Base-by-base conservation (phyloP, 768 basidiomycete genomes). In the Albatrellus ellisii region DNA sequence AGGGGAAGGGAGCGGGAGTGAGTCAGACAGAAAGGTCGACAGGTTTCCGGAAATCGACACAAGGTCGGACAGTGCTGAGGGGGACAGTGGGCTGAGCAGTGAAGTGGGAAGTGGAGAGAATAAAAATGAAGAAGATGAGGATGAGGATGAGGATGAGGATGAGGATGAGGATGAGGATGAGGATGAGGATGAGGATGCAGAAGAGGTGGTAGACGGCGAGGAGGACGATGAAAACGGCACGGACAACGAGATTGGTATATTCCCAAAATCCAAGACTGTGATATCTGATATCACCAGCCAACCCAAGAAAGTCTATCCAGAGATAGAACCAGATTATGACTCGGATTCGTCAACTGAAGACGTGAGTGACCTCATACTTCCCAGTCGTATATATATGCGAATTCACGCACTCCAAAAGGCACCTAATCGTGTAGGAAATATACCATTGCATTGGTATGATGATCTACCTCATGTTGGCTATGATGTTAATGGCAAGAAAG, bases 401-500 rank as follows among this genome's bases (percentile, higher is more conserved):
- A n/a, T 45, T 51, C 48, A 43, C 43, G 20, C 27, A n/a, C 34
- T 41, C 26, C 26, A 29, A 40, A 34, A 98, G 91, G 74, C 78
- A 41, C 86, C 85, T n/a, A 98, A 95, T 57, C 87, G 92, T 46
- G 77, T 95, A 51, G 95, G 95, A 41, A 73, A 94, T 61, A 67
- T 99, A 47, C 95, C 95, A 35, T 82, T 84, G 72, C 91, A 99
- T 55, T 99, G 94, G 91, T 99, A 99, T 60, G 95, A 98, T 58
- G 92, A 98, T 66, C 67, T 99, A 51, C 95, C 95, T n/a, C 95
- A 99, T 62, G 74, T 99, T 56, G 95, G 95, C 35, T 99, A 99
- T 63, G 77, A 90, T 60, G 79, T 98, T 52, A 76, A 91, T 58
- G 95, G 95, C 41, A 94, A 89, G 64, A 81, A 81, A 58, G 79